Percentiles rank a stretch among this genome's conserved stretches.
phyloP scores from a whole-genome alignment of 371 early-diverging fungal species.

The Mortierella sp. region DNA sequence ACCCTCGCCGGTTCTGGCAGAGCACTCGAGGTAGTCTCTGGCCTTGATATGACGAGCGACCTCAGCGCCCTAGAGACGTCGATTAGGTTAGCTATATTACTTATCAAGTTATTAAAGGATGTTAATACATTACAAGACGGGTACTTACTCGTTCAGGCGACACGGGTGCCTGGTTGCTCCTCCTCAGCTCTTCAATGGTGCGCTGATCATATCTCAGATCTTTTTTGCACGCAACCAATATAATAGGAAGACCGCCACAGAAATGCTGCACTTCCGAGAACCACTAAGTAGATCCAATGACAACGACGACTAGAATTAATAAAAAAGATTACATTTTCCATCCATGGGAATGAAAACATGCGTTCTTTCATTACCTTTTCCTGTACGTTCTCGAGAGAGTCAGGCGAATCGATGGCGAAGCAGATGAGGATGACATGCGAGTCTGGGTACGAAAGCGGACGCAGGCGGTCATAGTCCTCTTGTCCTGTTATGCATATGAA shows the following conservation, averaged over 20 bases:
- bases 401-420: slow-evolving; percentile 94
- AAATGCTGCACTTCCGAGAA: slow-evolving; percentile 92
- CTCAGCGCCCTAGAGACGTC: slow-evolving; percentile 64
- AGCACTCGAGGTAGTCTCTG: slow-evolving; percentile 94
- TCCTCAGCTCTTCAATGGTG: slow-evolving; percentile 81
- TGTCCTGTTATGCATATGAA: slow-evolving; percentile 66
- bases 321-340: too few species aligned
- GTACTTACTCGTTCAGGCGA: slow-evolving; percentile 78
- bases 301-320: too few species aligned
- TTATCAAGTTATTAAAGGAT: too few species aligned
- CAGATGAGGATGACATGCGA: slow-evolving; percentile 95
- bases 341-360: neutral
- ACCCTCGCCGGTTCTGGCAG: slow-evolving; percentile 91
- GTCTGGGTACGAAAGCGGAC: slow-evolving; percentile 93
- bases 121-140: too few species aligned
- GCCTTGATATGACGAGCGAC: slow-evolving; percentile 89
- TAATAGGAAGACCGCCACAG: slow-evolving; percentile 88
- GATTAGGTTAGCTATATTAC: too few species aligned
- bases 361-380: slow-evolving; percentile 59
- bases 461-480: slow-evolving; percentile 97
- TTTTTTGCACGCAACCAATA: slow-evolving; percentile 92
- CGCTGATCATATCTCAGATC: slow-evolving; percentile 89
- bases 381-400: slow-evolving; percentile 89
- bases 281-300: slow-evolving; percentile 73
- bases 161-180: slow-evolving; percentile 85